These are phyloP conservation scores for Brassica carinata DNA, from an alignment of 345 rosid species.

Conservation along the genomic window DNA sequence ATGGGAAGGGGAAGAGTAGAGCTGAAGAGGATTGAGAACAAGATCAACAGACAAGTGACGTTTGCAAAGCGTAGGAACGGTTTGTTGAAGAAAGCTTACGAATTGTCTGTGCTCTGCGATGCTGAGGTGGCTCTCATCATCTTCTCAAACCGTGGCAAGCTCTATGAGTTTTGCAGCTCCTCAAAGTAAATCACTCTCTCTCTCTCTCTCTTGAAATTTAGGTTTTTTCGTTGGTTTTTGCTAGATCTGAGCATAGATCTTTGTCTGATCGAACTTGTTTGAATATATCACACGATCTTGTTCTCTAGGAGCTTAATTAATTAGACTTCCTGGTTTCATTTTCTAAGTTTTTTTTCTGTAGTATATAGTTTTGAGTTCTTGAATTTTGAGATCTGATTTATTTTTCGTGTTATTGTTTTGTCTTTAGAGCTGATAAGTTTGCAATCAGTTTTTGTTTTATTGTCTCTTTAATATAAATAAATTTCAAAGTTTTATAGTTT, in stretches of 20 bases:
- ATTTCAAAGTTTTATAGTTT: not conserved
- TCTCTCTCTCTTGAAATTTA: not conserved
- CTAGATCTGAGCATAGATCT: slow-evolving; percentile 28
- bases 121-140: slow-evolving; percentile 96
- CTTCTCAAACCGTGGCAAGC: slow-evolving; percentile 98
- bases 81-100: slow-evolving; percentile 94
- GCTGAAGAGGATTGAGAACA: slow-evolving; percentile 99
- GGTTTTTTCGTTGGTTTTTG: not conserved
- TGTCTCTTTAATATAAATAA: not conserved
- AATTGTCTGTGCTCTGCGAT: slow-evolving; percentile 91
- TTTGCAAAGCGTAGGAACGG: slow-evolving; percentile 97
- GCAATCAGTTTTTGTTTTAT: not conserved
- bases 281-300: slow-evolving; percentile 25
- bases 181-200: slow-evolving; percentile 52
- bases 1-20: slow-evolving; percentile 99
- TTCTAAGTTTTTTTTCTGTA: too few relatives aligned
- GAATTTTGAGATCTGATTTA: slow-evolving; percentile 18
- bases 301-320: too few relatives aligned
- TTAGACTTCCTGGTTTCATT: too few relatives aligned
- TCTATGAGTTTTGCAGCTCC: slow-evolving; percentile 90
- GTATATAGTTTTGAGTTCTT: not conserved
- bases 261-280: slow-evolving; percentile 9
- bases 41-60: slow-evolving; percentile 98
- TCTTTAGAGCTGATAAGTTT: not conserved
- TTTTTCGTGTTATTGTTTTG: not conserved